These are phyloP conservation scores for Austroboletus sp. DNA, from an alignment of 1,284 basidiomycete species.

Conservation along the genomic window DNA sequence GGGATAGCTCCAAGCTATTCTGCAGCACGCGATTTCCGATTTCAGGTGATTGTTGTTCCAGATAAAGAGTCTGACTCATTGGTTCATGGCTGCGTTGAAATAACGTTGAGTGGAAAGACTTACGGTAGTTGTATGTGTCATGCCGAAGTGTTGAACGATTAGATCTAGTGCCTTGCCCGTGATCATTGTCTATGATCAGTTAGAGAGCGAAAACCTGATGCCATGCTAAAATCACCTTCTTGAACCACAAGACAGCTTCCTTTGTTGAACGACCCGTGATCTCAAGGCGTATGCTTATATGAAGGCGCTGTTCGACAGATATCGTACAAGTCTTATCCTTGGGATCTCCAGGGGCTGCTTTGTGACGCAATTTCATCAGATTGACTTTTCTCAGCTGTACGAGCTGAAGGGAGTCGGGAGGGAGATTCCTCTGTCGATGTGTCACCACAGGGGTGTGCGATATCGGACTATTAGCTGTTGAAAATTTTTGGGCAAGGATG, in stretches of 20 bases:
- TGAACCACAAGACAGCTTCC: conserved; percentile 56
- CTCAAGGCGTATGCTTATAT: conserved; percentile 42
- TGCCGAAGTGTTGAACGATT: conserved; percentile 34
- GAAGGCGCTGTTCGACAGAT: conserved; percentile 49
- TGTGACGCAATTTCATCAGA: conserved; percentile 67
- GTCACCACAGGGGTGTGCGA: conserved; percentile 22
- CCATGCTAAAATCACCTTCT: conserved; percentile 41
- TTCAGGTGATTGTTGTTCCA: conserved; percentile 26
- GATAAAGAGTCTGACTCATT: conserved; percentile 28
- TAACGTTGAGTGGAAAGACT: not conserved
- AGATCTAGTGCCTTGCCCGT: conserved; percentile 48
- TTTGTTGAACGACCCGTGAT: conserved; percentile 21
- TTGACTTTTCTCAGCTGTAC: conserved; percentile 53
- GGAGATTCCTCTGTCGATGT: conserved; percentile 29
- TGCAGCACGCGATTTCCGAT: conserved; percentile 24
- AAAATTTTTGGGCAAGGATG: conserved; percentile 53
- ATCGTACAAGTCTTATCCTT: conserved; percentile 44
- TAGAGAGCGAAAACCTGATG: conserved; percentile 5
- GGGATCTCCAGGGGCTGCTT: conserved; percentile 55
- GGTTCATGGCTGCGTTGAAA: not conserved
- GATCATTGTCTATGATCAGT: conserved; percentile 34
- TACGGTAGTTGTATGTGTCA: conserved; percentile 27
- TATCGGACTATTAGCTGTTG: conserved; percentile 20
- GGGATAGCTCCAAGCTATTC: conserved; percentile 38
- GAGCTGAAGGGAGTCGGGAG: conserved; percentile 49